Evolutionary conservation across 2,329 filamentous ascomycete species (phyloP).

Genomic region (Huntiella moniliformis): DNA sequence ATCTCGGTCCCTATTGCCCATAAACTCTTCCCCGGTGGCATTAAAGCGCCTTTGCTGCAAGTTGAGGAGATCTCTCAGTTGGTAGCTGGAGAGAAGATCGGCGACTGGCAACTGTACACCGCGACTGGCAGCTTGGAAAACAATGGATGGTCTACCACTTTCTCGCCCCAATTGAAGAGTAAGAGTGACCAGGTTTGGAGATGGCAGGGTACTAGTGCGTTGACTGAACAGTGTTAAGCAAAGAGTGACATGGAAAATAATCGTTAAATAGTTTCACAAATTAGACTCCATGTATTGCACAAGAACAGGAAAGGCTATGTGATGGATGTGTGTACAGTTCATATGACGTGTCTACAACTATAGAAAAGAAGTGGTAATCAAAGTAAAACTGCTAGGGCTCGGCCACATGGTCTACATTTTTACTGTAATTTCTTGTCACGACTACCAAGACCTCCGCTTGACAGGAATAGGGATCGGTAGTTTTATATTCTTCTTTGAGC

Average conservation of each 20-base stretch:
- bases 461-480: no score
- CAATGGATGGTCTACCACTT: constrained; percentile 1
- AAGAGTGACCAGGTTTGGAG: neutral
- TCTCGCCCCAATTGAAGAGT: constrained; percentile 4
- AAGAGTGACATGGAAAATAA: neutral
- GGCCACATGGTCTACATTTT: no score
- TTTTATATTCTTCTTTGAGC: no score
- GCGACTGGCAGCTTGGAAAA: neutral
- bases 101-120: constrained; percentile 7
- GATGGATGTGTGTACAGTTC: no score
- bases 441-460: no score
- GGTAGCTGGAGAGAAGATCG: neutral
- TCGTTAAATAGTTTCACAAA: no score
- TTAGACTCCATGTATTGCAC: no score
- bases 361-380: no score
- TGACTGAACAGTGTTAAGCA: neutral
- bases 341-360: no score
- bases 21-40: neutral
- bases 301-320: no score
- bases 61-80: neutral
- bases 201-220: neutral
- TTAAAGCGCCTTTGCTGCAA: neutral
- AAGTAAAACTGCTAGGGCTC: no score
- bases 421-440: no score
- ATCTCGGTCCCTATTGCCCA: constrained; percentile 3